A percentile compares a stretch with the other conserved stretches of the same genome.
Evolutionary conservation across 371 early-diverging fungal genomes (phyloP).

Genomic region (Mucor ambiguus): DNA sequence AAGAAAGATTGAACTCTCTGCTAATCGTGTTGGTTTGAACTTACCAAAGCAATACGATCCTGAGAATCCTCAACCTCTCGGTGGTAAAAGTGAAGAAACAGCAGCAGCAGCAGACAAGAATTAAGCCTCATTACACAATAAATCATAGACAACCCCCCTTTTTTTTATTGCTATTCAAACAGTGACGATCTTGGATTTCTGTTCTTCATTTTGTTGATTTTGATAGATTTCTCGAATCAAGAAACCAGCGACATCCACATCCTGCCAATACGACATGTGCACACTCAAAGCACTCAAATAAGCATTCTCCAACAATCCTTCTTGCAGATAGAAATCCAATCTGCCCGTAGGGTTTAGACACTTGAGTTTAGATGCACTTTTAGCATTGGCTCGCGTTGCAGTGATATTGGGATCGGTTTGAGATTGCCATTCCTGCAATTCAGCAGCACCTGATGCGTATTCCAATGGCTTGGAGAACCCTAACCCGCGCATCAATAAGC

Average conservation of each 20-base stretch:
- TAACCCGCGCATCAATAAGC: slow-evolving; percentile 57
- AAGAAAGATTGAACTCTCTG: slow-evolving; percentile 49
- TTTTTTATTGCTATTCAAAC: slow-evolving; percentile 11
- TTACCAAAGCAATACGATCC: slow-evolving; percentile 48
- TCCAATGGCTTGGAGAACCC: slow-evolving; percentile 37
- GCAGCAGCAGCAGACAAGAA: not conserved
- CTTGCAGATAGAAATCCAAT: slow-evolving; percentile 79
- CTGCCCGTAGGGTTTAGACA: slow-evolving; percentile 68
- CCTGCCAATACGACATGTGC: slow-evolving; percentile 84
- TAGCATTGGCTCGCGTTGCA: slow-evolving; percentile 7
- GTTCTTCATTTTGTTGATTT: slow-evolving; percentile 7
- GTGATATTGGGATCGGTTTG: slow-evolving; percentile 27
- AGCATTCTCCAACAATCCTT: slow-evolving; percentile 78
- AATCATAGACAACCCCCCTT: not conserved
- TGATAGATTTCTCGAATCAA: slow-evolving; percentile 56
- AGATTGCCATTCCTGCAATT: slow-evolving; percentile 21
- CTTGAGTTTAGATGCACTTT: slow-evolving; percentile 49
- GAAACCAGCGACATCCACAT: slow-evolving; percentile 71
- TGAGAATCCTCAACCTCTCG: slow-evolving; percentile 22
- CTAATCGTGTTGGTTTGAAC: slow-evolving; percentile 51
- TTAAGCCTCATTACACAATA: not conserved
- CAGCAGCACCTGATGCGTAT: slow-evolving; percentile 2
- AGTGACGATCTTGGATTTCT: not conserved
- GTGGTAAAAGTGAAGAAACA: slow-evolving; percentile 5
- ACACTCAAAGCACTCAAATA: slow-evolving; percentile 76